These are phyloP conservation scores for Hyphodiscus hymeniophilus DNA, from an alignment of 495 filamentous ascomycete genomes.

Conservation along the genomic window DNA sequence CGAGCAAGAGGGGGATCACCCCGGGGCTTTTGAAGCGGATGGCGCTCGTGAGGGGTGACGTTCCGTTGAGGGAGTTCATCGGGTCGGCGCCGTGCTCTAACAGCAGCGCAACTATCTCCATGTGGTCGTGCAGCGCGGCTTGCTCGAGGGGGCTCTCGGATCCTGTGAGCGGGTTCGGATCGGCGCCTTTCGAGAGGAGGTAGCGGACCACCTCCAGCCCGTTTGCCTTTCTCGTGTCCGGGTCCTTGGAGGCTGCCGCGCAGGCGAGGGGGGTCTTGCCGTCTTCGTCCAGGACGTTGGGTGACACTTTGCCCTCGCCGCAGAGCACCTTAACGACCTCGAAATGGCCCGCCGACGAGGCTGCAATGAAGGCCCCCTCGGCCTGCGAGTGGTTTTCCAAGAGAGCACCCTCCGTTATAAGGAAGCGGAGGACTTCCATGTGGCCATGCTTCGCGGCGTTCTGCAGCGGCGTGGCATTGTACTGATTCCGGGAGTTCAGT, in stretches of 20 bases:
- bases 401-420: constrained; percentile 12
- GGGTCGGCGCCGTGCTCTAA: constrained; percentile 21
- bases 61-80: constrained; percentile 3
- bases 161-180: constrained; percentile 1
- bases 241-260: constrained; percentile 1
- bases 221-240: background rate
- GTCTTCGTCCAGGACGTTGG: background rate
- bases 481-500: constrained; percentile 6
- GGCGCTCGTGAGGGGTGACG: background rate
- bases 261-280: constrained; percentile 4
- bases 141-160: constrained; percentile 6
- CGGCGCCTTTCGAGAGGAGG: constrained; percentile 11
- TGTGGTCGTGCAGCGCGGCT: constrained; percentile 1
- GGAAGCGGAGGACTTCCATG: constrained; percentile 5
- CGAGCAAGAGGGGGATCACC: constrained; percentile 2
- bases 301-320: constrained; percentile 5
- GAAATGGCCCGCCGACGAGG: constrained; percentile 5
- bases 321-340: constrained; percentile 9
- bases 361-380: constrained; percentile 2
- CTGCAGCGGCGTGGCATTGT: constrained; percentile 2
- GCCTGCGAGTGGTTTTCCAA: constrained; percentile 8
- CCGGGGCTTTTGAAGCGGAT: constrained; percentile 5
- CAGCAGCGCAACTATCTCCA: constrained; percentile 4
- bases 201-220: constrained; percentile 8
- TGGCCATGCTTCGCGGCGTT: constrained; percentile 5